These are phyloP conservation scores for Diaporthe nobilis DNA, from an alignment of 2,329 filamentous ascomycete species.

Conservation along the genomic window DNA sequence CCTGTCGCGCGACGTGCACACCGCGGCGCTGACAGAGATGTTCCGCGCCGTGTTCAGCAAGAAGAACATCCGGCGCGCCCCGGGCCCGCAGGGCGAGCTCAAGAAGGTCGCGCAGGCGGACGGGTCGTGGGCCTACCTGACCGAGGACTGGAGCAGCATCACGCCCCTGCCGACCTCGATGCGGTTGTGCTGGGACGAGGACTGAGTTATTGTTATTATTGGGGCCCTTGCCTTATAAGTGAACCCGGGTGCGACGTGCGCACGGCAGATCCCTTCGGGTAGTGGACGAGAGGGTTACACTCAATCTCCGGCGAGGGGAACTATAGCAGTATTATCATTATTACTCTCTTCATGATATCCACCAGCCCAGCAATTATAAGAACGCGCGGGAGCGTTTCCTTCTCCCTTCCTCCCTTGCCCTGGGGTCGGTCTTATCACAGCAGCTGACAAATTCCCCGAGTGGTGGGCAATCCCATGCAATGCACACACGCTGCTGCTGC, in stretches of 20 bases:
- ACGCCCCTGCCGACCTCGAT: slow-evolving; percentile 51
- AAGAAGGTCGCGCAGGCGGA: slow-evolving; percentile 73
- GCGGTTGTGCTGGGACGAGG: slow-evolving; percentile 51
- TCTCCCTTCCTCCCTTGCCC: not conserved
- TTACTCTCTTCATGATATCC: not conserved
- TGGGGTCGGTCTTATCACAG: not conserved
- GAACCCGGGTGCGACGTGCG: not conserved
- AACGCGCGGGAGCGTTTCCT: not conserved
- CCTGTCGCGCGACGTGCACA: slow-evolving; percentile 72
- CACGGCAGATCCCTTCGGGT: slow-evolving; percentile 19
- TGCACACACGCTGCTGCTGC: not conserved
- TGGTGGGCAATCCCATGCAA: not conserved
- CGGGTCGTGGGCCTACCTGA: slow-evolving; percentile 73
- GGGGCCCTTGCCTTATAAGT: not conserved
- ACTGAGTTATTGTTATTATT: not conserved
- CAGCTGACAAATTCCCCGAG: not conserved
- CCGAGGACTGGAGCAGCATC: slow-evolving; percentile 71
- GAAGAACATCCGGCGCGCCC: slow-evolving; percentile 71
- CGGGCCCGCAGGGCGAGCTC: slow-evolving; percentile 75
- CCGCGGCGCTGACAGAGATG: slow-evolving; percentile 76
- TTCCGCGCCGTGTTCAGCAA: slow-evolving; percentile 75
- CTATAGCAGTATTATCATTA: slow-evolving; percentile 15
- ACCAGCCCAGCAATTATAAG: not conserved
- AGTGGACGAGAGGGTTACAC: not conserved
- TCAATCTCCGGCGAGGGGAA: not conserved